These are phyloP conservation scores for Fusarium neocosmosporiellum DNA, from an alignment of 2,329 filamentous ascomycete genomes.

Conservation along the genomic window DNA sequence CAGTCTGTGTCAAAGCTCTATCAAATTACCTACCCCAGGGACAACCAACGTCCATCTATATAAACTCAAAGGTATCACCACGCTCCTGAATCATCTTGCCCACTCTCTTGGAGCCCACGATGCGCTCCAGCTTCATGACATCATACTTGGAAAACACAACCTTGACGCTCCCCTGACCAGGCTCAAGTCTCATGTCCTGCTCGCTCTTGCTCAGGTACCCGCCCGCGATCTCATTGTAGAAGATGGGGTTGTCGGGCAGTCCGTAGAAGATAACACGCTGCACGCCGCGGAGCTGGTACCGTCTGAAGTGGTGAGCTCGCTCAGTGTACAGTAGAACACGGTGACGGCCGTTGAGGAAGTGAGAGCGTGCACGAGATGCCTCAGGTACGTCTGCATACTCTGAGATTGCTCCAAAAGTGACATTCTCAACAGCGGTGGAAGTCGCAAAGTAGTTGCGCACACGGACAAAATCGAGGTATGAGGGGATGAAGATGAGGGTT, in stretches of 20 bases:
- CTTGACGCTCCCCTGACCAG: constrained; percentile 68
- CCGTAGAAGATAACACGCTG: constrained; percentile 89
- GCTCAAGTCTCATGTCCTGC: constrained; percentile 65
- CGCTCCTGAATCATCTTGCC: constrained; percentile 85
- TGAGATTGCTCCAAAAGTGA: constrained; percentile 80
- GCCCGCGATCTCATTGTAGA: constrained; percentile 81
- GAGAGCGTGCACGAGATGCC: constrained; percentile 83
- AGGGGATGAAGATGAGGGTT: constrained; percentile 89
- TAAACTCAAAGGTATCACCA: constrained; percentile 94
- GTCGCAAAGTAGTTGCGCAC: constrained; percentile 92
- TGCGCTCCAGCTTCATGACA: constrained; percentile 85
- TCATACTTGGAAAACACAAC: constrained; percentile 90
- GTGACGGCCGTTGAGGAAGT: constrained; percentile 87
- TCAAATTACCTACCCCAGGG: constrained; percentile 3
- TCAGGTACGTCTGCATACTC: constrained; percentile 87
- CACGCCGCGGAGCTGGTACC: constrained; percentile 86
- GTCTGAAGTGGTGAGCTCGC: constrained; percentile 94
- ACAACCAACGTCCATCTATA: constrained; percentile 61
- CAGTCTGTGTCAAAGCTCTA: constrained; percentile 7
- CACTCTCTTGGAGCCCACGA: constrained; percentile 85
- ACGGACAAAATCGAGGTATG: constrained; percentile 94
- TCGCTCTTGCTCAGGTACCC: constrained; percentile 72
- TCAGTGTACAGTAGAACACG: constrained; percentile 91
- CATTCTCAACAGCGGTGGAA: constrained; percentile 62
- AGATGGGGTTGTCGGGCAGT: constrained; percentile 86